These are phyloP conservation scores for Entophlyctis helioformis DNA, from an alignment of 192 early-diverging fungal species.

Conservation along the genomic window DNA sequence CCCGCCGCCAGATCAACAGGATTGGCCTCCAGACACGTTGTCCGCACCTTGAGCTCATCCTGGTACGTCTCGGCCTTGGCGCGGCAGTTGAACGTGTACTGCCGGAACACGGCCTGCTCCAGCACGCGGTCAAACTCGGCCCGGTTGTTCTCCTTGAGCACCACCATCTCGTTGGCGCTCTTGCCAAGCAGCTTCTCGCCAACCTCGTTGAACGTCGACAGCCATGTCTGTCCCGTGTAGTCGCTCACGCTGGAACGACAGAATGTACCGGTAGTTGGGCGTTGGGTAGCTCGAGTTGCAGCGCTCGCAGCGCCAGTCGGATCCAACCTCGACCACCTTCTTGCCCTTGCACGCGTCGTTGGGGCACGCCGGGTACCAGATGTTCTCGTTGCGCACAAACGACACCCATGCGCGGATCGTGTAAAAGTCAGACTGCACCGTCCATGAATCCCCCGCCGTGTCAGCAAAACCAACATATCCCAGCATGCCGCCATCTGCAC, in stretches of 20 bases:
- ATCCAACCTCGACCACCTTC: conserved; percentile 60
- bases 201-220: conserved; percentile 78
- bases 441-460: conserved; percentile 4
- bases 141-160: conserved; percentile 42
- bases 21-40: no score
- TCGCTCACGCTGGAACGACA: conserved; percentile 59
- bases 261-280: conserved; percentile 73
- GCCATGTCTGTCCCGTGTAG: conserved; percentile 66
- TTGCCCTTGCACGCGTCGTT: conserved; percentile 70
- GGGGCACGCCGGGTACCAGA: conserved; percentile 81
- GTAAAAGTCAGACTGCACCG: conserved; percentile 58
- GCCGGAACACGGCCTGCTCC: conserved; percentile 47
- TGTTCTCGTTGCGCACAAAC: conserved; percentile 58
- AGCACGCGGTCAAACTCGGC: conserved; percentile 36
- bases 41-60: no score
- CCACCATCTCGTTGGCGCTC: conserved; percentile 55
- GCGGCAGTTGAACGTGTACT: conserved; percentile 60
- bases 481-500: conserved; percentile 1
- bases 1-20: no score
- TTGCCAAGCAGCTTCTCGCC: conserved; percentile 56
- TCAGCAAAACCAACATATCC: conserved; percentile 12
- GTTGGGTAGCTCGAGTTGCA: conserved; percentile 56
- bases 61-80: conserved; percentile 78
- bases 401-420: conserved; percentile 54
- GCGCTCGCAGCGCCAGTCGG: conserved; percentile 86